These are phyloP conservation scores for Mrakia frigida DNA, from an alignment of 768 basidiomycete genomes.

Conservation along the genomic window DNA sequence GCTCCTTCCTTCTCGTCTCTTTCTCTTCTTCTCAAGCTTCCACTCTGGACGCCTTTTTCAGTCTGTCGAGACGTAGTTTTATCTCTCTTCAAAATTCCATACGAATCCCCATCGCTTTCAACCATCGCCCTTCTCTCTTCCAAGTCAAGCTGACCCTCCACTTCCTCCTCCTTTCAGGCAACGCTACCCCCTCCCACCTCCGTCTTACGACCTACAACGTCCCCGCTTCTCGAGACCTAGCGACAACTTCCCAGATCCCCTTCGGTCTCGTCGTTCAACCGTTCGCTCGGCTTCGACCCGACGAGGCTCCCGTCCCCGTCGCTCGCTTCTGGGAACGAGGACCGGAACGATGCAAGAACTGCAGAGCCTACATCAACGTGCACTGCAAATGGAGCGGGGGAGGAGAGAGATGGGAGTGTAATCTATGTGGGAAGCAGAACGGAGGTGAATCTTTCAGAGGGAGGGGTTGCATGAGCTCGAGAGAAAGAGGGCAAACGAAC, in stretches of 20 bases:
- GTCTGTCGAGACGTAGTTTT: too few species aligned
- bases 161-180: slow-evolving; percentile 53
- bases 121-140: not conserved
- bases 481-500: too few species aligned
- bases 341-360: slow-evolving; percentile 76
- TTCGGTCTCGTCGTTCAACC: slow-evolving; percentile 82
- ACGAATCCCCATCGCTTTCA: not conserved
- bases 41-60: too few species aligned
- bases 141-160: not conserved
- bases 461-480: not conserved
- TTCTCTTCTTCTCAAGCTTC: not conserved
- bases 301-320: slow-evolving; percentile 73
- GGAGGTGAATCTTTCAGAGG: slow-evolving; percentile 58
- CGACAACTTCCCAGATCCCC: slow-evolving; percentile 76
- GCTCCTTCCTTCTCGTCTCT: too few species aligned
- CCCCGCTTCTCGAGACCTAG: slow-evolving; percentile 71
- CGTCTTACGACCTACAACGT: slow-evolving; percentile 85
- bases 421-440: slow-evolving; percentile 78
- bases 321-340: slow-evolving; percentile 68
- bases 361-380: slow-evolving; percentile 86
- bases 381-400: slow-evolving; percentile 83
- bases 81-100: too few species aligned
- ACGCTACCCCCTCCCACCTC: slow-evolving; percentile 84
- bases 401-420: slow-evolving; percentile 84
- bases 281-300: slow-evolving; percentile 70